phyloP scores from a whole-genome alignment of 1,284 basidiomycete species.

The Wolfiporia cocos region DNA sequence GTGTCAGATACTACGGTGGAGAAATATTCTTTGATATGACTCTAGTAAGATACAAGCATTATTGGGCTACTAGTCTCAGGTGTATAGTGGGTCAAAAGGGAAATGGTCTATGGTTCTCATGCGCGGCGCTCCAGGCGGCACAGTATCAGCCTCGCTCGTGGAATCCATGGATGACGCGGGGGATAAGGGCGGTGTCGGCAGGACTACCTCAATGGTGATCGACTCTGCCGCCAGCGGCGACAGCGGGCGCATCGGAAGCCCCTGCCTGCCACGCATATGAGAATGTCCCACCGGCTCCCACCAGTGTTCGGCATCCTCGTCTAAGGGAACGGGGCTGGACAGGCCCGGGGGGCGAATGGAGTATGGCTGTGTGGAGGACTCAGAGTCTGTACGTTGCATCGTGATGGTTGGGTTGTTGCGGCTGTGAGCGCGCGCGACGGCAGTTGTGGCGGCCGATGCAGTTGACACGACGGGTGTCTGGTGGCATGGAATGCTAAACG shows the following conservation, averaged over 20 bases:
- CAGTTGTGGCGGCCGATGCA: too few species aligned
- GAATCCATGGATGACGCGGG: background rate
- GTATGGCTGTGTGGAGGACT: too few species aligned
- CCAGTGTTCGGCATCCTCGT: background rate
- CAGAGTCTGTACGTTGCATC: too few species aligned
- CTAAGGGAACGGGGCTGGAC: constrained; percentile 2
- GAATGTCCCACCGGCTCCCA: background rate
- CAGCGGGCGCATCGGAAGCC: background rate
- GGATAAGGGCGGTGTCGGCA: background rate
- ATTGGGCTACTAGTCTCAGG: background rate
- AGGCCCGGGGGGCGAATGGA: constrained; percentile 13
- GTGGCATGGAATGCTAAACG: too few species aligned
- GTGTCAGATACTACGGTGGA: too few species aligned
- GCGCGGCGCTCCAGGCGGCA: constrained; percentile 4
- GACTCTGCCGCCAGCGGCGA: background rate
- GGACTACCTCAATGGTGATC: background rate
- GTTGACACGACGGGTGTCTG: too few species aligned
- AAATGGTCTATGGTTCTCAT: constrained; percentile 4
- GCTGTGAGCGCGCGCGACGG: too few species aligned
- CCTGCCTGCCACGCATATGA: too few species aligned
- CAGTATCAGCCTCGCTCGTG: background rate
- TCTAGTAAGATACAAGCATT: too few species aligned
- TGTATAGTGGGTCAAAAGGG: constrained; percentile 4
- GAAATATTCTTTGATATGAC: too few species aligned
- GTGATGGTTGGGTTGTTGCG: too few species aligned